phyloP scores from a whole-genome alignment of 305 asterid genomes.

The Fraxinus floribunda region DNA sequence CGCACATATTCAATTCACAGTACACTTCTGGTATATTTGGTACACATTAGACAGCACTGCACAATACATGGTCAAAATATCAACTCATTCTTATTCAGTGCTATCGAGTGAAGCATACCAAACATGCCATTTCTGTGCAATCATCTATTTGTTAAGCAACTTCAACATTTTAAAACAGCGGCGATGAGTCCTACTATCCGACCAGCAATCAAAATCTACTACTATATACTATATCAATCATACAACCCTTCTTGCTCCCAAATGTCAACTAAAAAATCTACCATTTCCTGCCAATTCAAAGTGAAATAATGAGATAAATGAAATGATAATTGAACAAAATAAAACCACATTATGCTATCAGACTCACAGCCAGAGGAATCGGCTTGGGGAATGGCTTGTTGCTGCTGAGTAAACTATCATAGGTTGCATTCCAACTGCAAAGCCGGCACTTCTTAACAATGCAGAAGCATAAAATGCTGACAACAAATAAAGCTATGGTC shows the following conservation, averaged over 20 bases:
- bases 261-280: conserved; percentile 55
- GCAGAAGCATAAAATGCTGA: conserved; percentile 27
- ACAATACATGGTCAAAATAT: not conserved
- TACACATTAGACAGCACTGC: not conserved
- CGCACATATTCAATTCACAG: not conserved
- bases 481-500: conserved; percentile 2
- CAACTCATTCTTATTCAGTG: not conserved
- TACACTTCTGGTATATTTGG: not conserved
- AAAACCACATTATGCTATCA: not conserved
- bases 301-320: conserved; percentile 13
- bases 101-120: not conserved
- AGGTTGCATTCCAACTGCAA: conserved; percentile 61
- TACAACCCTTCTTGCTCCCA: conserved; percentile 76
- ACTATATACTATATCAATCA: conserved; percentile 36
- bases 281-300: conserved; percentile 60
- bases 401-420: conserved; percentile 55
- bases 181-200: not conserved
- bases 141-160: not conserved
- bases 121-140: not conserved
- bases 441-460: conserved; percentile 36
- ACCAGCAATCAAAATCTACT: not conserved
- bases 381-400: conserved; percentile 43
- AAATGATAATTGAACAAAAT: not conserved
- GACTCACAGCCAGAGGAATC: too few species aligned
- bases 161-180: not conserved